Base-by-base conservation (phyloP, 148 eudicot genomes). In the Chenopodium album region DNA sequence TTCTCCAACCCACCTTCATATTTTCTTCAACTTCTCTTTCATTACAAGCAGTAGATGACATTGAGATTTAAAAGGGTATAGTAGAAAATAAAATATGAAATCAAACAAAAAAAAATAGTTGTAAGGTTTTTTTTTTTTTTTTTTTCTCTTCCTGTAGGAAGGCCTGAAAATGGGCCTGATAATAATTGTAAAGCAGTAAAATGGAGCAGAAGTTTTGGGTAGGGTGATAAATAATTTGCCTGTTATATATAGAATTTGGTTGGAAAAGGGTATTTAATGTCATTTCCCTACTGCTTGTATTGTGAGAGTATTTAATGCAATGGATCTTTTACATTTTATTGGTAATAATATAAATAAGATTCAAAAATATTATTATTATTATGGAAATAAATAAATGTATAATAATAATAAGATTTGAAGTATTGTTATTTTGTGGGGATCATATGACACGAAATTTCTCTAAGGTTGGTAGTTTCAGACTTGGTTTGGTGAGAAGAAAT, bases 161-260 rank as follows among this genome's bases (percentile, higher is more conserved):
- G 50, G 72, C 23, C 71, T 41, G 85, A 22, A 37, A 76, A 44
- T 72, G 41, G 67, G 71, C 17, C 73, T 62, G 5, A 71, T 80
- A 76, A 76, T 84, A 29, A 80, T 76, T 60, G 71, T 70, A 29
- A 59, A 28, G 68, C 9, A 54, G 69, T 64, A 64, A 84, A 76
- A 80, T 23, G 59, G 56, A 56, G 62, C 31, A 29, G 66, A 29
- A 19, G 12, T 65, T 20, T 16, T 14, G 76, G 12, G 79, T 37
- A 75, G 64, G n/a, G 80, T 80, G 62, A 71, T 84, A 76, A 84
- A 84, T 80, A 12, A 0, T 52, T 47, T 76, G 83, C 59, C 80
- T 65, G 86, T 84, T 80, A 84, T 80, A 80, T 84, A 80, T 80
- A 77, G 77, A 80, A 84, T 84, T 80, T 84, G 83, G 86, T 84